Evolutionary conservation across 345 rosid genomes (phyloP).

Genomic region (Psidium guajava): DNA sequence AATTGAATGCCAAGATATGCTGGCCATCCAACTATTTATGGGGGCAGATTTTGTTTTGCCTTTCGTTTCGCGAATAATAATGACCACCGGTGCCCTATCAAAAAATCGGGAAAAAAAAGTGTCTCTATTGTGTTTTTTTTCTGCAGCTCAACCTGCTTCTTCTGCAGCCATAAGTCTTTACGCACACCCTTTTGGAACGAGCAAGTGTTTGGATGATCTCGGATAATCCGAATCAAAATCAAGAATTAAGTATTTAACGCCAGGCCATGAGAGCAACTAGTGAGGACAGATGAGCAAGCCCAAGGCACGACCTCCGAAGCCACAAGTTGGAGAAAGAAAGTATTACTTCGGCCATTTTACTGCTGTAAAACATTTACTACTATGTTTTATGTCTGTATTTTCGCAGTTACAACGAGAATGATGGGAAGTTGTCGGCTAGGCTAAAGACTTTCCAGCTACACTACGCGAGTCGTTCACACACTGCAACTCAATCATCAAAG

Average conservation of each 20-base stretch:
- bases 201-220: too few relatives aligned
- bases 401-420: too few relatives aligned
- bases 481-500: not conserved
- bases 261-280: not conserved
- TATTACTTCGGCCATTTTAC: not conserved
- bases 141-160: too few relatives aligned
- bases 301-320: not conserved
- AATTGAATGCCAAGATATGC: not conserved
- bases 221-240: too few relatives aligned
- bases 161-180: too few relatives aligned
- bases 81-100: not conserved
- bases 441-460: not conserved
- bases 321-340: not conserved
- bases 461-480: not conserved
- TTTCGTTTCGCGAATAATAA: not conserved
- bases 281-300: not conserved
- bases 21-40: not conserved
- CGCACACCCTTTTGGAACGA: too few relatives aligned
- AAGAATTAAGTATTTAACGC: not conserved
- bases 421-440: not conserved
- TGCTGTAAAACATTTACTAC: too few relatives aligned
- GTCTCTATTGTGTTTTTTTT: not conserved
- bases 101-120: not conserved
- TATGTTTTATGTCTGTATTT: not conserved
- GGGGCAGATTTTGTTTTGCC: not conserved